These are phyloP conservation scores for Metschnikowia borealis DNA, from an alignment of 805 yeast genomes.

Conservation along the genomic window DNA sequence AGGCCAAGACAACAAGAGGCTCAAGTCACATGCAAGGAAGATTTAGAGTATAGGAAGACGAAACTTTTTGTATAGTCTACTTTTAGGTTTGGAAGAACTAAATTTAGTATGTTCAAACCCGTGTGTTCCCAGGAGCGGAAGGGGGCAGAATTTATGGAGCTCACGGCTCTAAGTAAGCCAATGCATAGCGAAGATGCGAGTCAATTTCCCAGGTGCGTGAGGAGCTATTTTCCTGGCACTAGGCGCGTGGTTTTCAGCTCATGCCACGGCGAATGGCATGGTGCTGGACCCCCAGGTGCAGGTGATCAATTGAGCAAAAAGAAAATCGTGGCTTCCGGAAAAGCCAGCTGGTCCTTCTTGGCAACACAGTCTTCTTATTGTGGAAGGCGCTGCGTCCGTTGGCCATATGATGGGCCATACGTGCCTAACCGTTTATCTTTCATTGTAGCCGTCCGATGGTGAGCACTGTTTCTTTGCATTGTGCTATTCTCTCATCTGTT, in stretches of 20 bases:
- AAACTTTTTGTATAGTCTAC: not conserved
- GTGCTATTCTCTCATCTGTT: constrained; percentile 1
- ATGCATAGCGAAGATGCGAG: not conserved
- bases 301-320: not conserved
- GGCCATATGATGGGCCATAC: not conserved
- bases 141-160: not conserved
- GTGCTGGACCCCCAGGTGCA: not conserved
- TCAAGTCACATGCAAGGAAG: not conserved
- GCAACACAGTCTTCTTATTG: not conserved
- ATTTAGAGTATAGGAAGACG: too few species aligned
- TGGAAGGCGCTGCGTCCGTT: not conserved
- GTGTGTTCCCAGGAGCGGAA: not conserved
- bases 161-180: not conserved
- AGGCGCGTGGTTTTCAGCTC: not conserved
- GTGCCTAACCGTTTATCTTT: not conserved
- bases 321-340: not conserved
- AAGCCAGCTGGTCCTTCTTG: not conserved
- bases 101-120: not conserved
- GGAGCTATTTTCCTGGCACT: not conserved
- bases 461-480: not conserved
- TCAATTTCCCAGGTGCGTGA: not conserved
- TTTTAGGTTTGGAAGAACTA: too few species aligned
- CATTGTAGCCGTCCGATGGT: not conserved
- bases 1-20: not conserved
- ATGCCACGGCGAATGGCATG: not conserved